Evolutionary conservation across 2,329 filamentous ascomycete genomes (phyloP), one percentile per base, ranked within the genome.

Genomic region (Fusarium veterinarium): DNA sequence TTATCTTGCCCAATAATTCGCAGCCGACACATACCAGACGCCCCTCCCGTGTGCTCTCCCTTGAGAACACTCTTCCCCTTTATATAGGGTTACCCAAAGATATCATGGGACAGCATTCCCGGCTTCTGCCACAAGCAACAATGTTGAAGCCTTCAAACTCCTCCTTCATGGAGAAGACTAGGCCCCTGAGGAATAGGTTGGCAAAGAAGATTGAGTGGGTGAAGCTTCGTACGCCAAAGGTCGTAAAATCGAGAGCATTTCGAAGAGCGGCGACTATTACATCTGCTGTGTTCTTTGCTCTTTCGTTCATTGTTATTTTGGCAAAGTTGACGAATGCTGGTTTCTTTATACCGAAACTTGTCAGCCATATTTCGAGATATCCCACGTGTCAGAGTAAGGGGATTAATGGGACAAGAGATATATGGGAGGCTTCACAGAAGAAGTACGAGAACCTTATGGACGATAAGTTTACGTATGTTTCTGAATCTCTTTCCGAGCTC

Each of bases 391-490:
- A 61, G 40, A 71, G 66, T 28, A 60, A 59, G 44, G 73, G 73
- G 14, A 35, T 66, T 7, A 73, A 70, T 12, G 67, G 70, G 6
- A 64, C 65, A 10, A 42, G 41, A 20, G 66, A 74, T 6, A 65
- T 71, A 31, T 78, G 77, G 78, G 63, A 73, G 7, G 49, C 38
- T 31, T 71, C 76, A 6, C 57, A 74, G 20, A 41, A 69, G 20
- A 81, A 78, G 53, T 80, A 76, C 46, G 64, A 64, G 6, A 55
- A 75, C 13, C 52, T 80, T 20, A 42, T 60, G 12, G 75, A 80
- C 12, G 78, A 81, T 42, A 80, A 79, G 64, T 81, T 81, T 35
- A 81, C 79, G 79, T 80, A 78, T 23, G 76, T 57, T 25, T 1
- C 0, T 8, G 7, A 11, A 3, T 3, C 8, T 20, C 28, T 17